Base-by-base conservation (phyloP, 2,329 filamentous ascomycete species). In the Ceratocystis destructans region DNA sequence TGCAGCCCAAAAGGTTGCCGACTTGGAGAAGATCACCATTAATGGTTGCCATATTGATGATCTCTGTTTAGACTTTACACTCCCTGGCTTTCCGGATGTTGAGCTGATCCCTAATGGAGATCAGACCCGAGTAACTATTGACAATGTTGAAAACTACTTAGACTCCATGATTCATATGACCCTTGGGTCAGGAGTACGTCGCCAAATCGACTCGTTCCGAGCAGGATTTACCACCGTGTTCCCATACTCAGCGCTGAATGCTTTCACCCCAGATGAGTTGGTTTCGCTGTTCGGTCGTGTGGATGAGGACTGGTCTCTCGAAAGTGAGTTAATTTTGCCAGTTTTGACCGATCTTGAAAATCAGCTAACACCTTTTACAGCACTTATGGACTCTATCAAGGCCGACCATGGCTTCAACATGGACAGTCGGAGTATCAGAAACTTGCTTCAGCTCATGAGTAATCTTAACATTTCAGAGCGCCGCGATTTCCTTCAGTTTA, bases 331-430 rank as follows among this genome's bases (percentile, higher is more conserved):
- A 4, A 15, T 66, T 61, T 37, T 20, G 41, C 31, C 65, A 15
- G 20, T 6, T 25, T 53, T 5, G 15, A 28, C 20, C 3, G 41
- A 41, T 10, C 22, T 1, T 37, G 25, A n/a, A 59, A 1, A 25
- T 68, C 48, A 70, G 50, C 71, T 73, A 69, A 72, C 70, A 53
- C 72, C 17, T 25, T 33, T 68, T 61, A 55, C 68, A 94, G 90
- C 94, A 68, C 84, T 99, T 50, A 95, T 95, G 84, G 94, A 99
- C 73, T 96, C 93, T 0, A 93, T 99, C 78, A 99, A 99, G 78
- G 94, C 94, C 33, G 94, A 99, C 72, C 94, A 99, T 74, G 94
- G 94, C 7, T 99, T 90, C 79, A 99, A 97, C 72, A 94, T 99
- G 84, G 94, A 99, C 74, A 97, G 93, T 80, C 89, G 87, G 78